Evolutionary conservation across 345 rosid genomes (phyloP).

Genomic region (Dimocarpus longan): DNA sequence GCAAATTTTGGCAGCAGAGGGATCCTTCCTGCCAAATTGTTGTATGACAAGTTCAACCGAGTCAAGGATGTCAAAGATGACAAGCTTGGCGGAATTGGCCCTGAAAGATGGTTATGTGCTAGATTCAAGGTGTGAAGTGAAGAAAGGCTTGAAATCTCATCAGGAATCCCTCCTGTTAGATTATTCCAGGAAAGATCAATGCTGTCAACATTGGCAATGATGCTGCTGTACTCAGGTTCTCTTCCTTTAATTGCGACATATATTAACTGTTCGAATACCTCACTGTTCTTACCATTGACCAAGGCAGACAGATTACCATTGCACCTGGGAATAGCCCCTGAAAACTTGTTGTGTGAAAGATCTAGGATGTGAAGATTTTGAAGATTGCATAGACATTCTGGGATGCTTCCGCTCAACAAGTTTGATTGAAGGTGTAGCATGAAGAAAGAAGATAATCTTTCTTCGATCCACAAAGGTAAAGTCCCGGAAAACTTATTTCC

Average conservation of each 20-base stretch:
- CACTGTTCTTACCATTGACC: slow-evolving; percentile 19
- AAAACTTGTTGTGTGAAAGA: slow-evolving; percentile 49
- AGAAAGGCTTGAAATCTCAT: slow-evolving; percentile 28
- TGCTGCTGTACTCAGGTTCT: slow-evolving; percentile 25
- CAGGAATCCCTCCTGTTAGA: slow-evolving; percentile 44
- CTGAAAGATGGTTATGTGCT: slow-evolving; percentile 49
- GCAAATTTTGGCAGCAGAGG: slow-evolving; percentile 41
- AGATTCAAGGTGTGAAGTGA: slow-evolving; percentile 37
- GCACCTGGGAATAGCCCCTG: slow-evolving; percentile 47
- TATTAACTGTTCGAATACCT: slow-evolving; percentile 38
- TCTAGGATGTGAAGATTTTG: slow-evolving; percentile 49
- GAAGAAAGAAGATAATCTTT: slow-evolving; percentile 34
- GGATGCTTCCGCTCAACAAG: slow-evolving; percentile 37
- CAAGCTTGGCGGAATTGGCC: slow-evolving; percentile 50
- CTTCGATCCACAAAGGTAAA: slow-evolving; percentile 28
- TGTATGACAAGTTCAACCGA: slow-evolving; percentile 50
- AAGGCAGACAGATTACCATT: slow-evolving; percentile 43
- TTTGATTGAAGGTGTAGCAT: slow-evolving; percentile 47
- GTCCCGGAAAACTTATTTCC: slow-evolving; percentile 46
- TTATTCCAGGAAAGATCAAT: slow-evolving; percentile 48
- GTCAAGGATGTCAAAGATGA: slow-evolving; percentile 36
- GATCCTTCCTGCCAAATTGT: slow-evolving; percentile 48
- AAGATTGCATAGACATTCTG: slow-evolving; percentile 35
- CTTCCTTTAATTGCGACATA: slow-evolving; percentile 40
- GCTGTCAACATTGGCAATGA: slow-evolving; percentile 22